A percentile compares a stretch with the other conserved stretches of the same genome.
Conservation (phyloP, 2,329 filamentous ascomycete species). For the Sporothrix dimorphospora region DNA sequence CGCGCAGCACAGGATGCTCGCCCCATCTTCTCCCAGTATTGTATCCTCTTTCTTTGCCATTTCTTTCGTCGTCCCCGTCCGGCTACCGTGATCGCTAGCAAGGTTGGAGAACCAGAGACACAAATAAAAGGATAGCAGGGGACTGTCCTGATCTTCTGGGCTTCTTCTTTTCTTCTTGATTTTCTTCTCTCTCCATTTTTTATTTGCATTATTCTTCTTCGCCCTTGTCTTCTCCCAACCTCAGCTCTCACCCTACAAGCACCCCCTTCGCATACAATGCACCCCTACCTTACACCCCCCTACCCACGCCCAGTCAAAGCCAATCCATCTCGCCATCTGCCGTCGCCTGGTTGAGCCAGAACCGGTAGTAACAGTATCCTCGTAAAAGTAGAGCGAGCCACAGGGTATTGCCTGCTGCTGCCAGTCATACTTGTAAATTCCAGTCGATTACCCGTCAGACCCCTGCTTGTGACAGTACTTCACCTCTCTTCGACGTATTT, state of each 20-base stretch:
- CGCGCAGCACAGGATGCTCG: not conserved
- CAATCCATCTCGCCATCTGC: constrained; percentile 20
- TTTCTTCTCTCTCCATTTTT: not conserved
- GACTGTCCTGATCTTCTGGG: not conserved
- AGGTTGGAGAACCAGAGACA: not conserved
- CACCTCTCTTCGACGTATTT: not conserved
- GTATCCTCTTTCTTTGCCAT: not conserved
- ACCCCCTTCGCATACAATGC: not conserved
- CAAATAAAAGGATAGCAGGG: not conserved
- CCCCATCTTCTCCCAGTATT: not conserved
- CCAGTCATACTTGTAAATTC: not conserved
- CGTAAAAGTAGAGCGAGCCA: not conserved
- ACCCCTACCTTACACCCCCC: constrained; percentile 15
- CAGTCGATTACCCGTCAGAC: not conserved
- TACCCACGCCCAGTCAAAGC: not conserved
- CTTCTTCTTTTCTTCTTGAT: not conserved
- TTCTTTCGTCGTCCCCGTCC: not conserved
- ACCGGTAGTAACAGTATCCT: constrained; percentile 11
- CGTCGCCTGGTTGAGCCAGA: constrained; percentile 22
- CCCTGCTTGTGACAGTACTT: constrained; percentile 4
- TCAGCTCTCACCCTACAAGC: not conserved
- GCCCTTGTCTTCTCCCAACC: not conserved
- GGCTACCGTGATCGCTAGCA: constrained; percentile 9
- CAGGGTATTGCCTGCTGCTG: not conserved
- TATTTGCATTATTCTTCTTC: not conserved